These are phyloP conservation scores for Botrytis byssoidea DNA, from an alignment of 2,329 filamentous ascomycete species.

Conservation along the genomic window DNA sequence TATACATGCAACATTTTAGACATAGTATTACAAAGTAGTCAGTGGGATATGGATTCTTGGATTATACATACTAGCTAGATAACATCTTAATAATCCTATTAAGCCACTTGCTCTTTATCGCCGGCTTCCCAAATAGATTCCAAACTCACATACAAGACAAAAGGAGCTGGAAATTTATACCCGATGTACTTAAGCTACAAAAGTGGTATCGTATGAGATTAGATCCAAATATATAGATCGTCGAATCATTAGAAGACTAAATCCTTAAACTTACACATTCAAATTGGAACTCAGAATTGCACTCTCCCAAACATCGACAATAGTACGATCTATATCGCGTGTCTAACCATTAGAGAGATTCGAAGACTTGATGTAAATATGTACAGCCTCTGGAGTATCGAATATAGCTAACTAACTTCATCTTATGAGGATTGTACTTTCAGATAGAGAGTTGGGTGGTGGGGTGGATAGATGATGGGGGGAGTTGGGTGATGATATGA, in stretches of 20 bases:
- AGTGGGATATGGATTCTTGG: not conserved
- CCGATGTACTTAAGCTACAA: not conserved
- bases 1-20: not conserved
- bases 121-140: too few relatives aligned
- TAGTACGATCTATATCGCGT: not conserved
- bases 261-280: too few relatives aligned
- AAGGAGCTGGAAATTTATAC: too few relatives aligned
- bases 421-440: not conserved
- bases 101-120: fast-evolving
- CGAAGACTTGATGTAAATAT: not conserved
- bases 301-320: not conserved
- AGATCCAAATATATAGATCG: not conserved
- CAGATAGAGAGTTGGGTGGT: not conserved
- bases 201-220: not conserved
- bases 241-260: not conserved
- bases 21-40: not conserved
- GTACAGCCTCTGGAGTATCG: not conserved
- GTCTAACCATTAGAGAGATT: not conserved
- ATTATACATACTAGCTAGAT: too few relatives aligned
- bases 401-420: not conserved
- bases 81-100: too few relatives aligned
- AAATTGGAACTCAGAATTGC: too few relatives aligned
- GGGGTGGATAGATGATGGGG: not conserved
- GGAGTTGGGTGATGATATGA: too few relatives aligned
- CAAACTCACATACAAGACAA: too few relatives aligned